These are phyloP conservation scores for Boletus edulis DNA, from an alignment of 768 basidiomycete species.

Conservation along the genomic window DNA sequence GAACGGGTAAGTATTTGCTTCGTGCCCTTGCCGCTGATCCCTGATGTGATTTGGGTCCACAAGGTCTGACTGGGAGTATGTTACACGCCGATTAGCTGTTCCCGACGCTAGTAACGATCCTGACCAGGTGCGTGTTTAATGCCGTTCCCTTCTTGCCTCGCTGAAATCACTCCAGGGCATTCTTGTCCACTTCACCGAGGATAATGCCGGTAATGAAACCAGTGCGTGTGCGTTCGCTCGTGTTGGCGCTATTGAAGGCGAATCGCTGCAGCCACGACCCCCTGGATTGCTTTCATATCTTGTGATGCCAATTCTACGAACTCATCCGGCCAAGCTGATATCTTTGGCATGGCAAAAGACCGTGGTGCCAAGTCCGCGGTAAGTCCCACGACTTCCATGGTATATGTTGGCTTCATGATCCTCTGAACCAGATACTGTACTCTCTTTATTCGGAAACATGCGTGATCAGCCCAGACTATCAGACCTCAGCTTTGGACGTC, in stretches of 20 bases:
- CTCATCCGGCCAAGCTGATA: slow-evolving; percentile 58
- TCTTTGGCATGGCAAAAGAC: slow-evolving; percentile 79
- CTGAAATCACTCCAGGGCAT: slow-evolving; percentile 53
- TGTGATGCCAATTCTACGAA: slow-evolving; percentile 79
- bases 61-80: slow-evolving; percentile 51
- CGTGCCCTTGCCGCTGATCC: not conserved
- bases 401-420: not conserved
- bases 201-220: slow-evolving; percentile 42
- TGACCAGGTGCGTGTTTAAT: slow-evolving; percentile 46
- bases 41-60: slow-evolving; percentile 10
- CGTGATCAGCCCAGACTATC: slow-evolving; percentile 70
- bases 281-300: slow-evolving; percentile 88
- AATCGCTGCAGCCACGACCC: slow-evolving; percentile 55
- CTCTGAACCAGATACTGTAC: slow-evolving; percentile 62
- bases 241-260: slow-evolving; percentile 11
- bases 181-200: slow-evolving; percentile 81
- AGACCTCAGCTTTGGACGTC: slow-evolving; percentile 67
- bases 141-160: not conserved
- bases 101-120: slow-evolving; percentile 43
- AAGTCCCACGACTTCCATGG: slow-evolving; percentile 24
- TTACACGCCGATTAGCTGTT: slow-evolving; percentile 62
- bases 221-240: slow-evolving; percentile 42
- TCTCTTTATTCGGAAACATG: slow-evolving; percentile 72
- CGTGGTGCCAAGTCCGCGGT: slow-evolving; percentile 82
- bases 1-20: slow-evolving; percentile 38